phyloP scores from a whole-genome alignment of 495 filamentous ascomycete genomes.

The Zalerion maritima region DNA sequence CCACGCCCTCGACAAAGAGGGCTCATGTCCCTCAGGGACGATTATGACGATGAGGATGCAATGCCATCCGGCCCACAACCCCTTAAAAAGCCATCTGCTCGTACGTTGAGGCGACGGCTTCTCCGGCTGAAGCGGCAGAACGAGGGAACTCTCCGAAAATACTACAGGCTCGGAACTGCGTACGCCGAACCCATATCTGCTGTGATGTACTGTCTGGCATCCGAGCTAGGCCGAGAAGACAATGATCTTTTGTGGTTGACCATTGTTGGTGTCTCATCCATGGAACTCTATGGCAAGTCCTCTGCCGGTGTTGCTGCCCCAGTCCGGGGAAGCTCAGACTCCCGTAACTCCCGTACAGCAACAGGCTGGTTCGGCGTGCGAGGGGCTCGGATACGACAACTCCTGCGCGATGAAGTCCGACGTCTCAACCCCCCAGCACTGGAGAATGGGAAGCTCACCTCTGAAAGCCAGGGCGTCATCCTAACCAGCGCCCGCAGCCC shows the following conservation, averaged over 20 bases:
- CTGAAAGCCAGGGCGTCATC: constrained; percentile 60
- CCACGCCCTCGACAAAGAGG: constrained; percentile 36
- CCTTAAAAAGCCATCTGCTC: constrained; percentile 48
- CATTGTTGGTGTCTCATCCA: constrained; percentile 81
- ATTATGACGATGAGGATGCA: constrained; percentile 20
- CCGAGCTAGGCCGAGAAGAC: constrained; percentile 88
- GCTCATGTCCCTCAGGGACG: constrained; percentile 30
- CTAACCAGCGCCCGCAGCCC: constrained; percentile 78
- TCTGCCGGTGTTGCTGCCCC: constrained; percentile 68
- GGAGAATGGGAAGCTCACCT: constrained; percentile 25
- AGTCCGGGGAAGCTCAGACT: constrained; percentile 38
- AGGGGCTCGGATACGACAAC: constrained; percentile 68
- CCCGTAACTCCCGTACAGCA: constrained; percentile 27
- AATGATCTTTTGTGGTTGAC: constrained; percentile 91
- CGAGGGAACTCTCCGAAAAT: constrained; percentile 53
- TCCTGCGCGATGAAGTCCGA: constrained; percentile 84
- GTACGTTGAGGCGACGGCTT: constrained; percentile 54
- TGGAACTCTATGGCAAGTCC: constrained; percentile 80
- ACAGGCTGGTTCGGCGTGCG: constrained; percentile 71
- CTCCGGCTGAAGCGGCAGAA: constrained; percentile 63
- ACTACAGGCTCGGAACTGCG: constrained; percentile 75
- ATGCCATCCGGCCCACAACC: constrained; percentile 40
- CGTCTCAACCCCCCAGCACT: constrained; percentile 78
- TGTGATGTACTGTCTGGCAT: constrained; percentile 84
- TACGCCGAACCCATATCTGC: constrained; percentile 92